Evolutionary conservation across 1,284 basidiomycete genomes (phyloP), one percentile per base, ranked within the genome.

Genomic region (Rhodotorula sp.): DNA sequence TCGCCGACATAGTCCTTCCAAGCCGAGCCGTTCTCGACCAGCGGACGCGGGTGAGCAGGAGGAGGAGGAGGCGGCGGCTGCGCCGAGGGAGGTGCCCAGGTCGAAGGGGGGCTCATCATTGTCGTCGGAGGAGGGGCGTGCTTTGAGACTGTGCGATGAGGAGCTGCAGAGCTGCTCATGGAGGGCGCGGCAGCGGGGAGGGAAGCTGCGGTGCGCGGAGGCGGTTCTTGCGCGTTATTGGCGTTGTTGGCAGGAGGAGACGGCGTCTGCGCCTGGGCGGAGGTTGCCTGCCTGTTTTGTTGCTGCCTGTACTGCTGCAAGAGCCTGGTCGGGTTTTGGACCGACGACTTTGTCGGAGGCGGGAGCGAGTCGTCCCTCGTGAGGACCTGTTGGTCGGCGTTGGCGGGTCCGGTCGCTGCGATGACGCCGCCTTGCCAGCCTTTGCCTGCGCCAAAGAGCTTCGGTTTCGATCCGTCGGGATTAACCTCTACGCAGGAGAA

Each of bases 401-500:
- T 15, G 15, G 22, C 17, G 10, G n/a, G n/a, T 26, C 26, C 42
- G 44, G n/a, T 12, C 12, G 6, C 14, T 10, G 49, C 22, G 44
- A 49, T 6, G 29, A 24, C 24, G 17, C 65, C 65, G 22, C 44
- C 33, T 5, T 60, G 59, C 65, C 65, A 66, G 53, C 65, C 60
- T 3, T 14, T 56, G 10, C 59, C 65, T 7, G 29, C 33, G 30
- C 33, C 54, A 1, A 20, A 6, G 5, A 29, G 4, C 22, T 6
- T 18, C 3, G 29, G 14, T n/a, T 7, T n/a, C 4, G 4, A n/a
- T n/a, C 10, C 17, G 44, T 18, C 65, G 58, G 26, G 37, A 37
- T 20, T 44, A 3, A 22, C 53, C 51, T 62, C n/a, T 15, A 26
- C 18, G 18, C 18, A 37, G 44, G 12, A 17, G 44, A 33, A 7